Evolutionary conservation across 345 rosid species (phyloP).

Genomic region (Hirschfeldia incana): DNA sequence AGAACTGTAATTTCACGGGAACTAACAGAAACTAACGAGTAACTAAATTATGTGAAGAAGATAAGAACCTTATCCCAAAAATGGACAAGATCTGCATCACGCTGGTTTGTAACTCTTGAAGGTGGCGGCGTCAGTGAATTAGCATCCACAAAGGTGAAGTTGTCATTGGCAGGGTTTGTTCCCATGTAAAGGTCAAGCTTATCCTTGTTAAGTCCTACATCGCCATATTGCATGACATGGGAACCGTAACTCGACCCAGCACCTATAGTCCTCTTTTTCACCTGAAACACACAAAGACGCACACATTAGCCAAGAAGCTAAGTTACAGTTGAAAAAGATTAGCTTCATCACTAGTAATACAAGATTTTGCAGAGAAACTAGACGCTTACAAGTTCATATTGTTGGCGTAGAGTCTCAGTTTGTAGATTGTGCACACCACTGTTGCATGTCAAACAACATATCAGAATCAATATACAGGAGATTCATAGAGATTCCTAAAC

Average conservation of each 20-base stretch:
- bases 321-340: conserved; percentile 2
- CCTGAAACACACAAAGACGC: conserved; percentile 50
- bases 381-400: conserved; percentile 75
- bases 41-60: conserved; percentile 11
- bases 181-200: conserved; percentile 72
- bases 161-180: conserved; percentile 92
- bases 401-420: conserved; percentile 82
- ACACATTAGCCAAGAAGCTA: neutral
- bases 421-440: conserved; percentile 85
- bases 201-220: conserved; percentile 55
- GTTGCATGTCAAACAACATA: conserved; percentile 34
- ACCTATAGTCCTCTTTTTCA: conserved; percentile 67
- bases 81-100: conserved; percentile 96
- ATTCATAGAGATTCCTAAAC: neutral
- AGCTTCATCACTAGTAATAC: neutral
- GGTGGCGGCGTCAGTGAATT: conserved; percentile 62
- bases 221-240: conserved; percentile 97
- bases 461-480: neutral
- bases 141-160: conserved; percentile 65
- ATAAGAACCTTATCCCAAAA: conserved; percentile 84
- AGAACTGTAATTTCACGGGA: neutral
- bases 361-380: conserved; percentile 1
- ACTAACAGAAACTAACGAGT: neutral
- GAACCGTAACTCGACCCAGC: conserved; percentile 63
- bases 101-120: conserved; percentile 80